Evolutionary conservation across 2,329 filamentous ascomycete genomes (phyloP), one percentile per base, ranked within the genome.

Genomic region (Rutstroemia sp.): DNA sequence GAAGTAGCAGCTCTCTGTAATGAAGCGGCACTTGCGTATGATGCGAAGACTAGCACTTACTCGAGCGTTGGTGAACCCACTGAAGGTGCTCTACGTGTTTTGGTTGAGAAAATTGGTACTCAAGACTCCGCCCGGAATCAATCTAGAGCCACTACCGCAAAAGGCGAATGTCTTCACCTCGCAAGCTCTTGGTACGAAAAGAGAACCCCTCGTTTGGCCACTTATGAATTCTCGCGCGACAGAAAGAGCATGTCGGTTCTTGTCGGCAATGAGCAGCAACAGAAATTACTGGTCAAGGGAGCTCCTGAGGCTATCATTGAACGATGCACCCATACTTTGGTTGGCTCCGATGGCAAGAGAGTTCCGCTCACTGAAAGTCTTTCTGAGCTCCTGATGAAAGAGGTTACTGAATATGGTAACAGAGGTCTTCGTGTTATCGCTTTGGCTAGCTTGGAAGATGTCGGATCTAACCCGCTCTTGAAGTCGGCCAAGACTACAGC

Each of bases 161-260:
- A 76, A 1, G 75, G 79, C 30, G 75, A 91, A 61, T 82, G 83
- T 61, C 79, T 94, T 42, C 88, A 97, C 74, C 82, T 87, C 66
- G 85, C 90, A 58, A 97, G 91, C 76, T 80, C 85, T 62, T 85
- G 86, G 74, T 96, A 96, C 71, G 92, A 95, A 74, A 79, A 83
- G 63, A 80, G 82, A 63, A 82, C 86, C 50, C 83, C 84, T 52
- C 84, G 87, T 44, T 79, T 96, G 56, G 87, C 92, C 8, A 96
- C 91, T 10, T 99, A 90, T 66, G 94, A 99, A 71, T 99, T 99
- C 74, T 97, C 94, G 1, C 86, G 94, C 66, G 94, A 99, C 73
- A 85, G 94, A 61, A 99, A 99, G 82, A 97, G 92, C 74, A 99
- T 99, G 94, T 99, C 94, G 49, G 95, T 99, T 38, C 77, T 97